Conservation (phyloP, 2,329 filamentous ascomycete genomes). For the Hortaea werneckii region DNA sequence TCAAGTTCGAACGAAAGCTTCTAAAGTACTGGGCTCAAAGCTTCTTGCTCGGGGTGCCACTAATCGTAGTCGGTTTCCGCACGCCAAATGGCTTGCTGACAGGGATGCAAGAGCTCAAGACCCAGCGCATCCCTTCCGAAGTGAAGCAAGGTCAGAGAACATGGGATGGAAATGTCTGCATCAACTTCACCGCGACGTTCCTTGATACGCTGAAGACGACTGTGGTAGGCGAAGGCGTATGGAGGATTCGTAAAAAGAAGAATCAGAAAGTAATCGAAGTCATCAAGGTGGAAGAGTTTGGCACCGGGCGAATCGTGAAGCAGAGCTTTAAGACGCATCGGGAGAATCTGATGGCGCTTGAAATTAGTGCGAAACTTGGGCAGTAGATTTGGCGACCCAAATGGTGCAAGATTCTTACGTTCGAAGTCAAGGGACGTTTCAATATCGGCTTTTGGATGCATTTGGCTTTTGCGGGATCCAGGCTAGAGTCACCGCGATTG, state of each 20-base stretch:
- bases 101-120: conserved; percentile 68
- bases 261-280: conserved; percentile 59
- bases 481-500: no score
- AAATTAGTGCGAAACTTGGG: conserved; percentile 5
- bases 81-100: conserved; percentile 61
- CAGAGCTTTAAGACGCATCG: conserved; percentile 69
- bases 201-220: conserved; percentile 46
- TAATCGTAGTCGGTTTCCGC: conserved; percentile 83
- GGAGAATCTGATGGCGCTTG: conserved; percentile 11
- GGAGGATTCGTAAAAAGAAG: conserved; percentile 62
- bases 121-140: conserved; percentile 63
- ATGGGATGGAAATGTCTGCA: conserved; percentile 91
- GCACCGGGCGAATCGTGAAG: conserved; percentile 66
- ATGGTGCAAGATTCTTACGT: no score
- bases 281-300: conserved; percentile 60
- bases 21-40: conserved; percentile 91
- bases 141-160: conserved; percentile 58
- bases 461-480: no score
- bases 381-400: not conserved
- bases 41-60: conserved; percentile 85
- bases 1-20: conserved; percentile 79
- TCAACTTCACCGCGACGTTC: conserved; percentile 76
- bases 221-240: conserved; percentile 59
- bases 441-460: no score
- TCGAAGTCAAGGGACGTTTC: no score